Evolutionary conservation across 257 asterid species (phyloP), one percentile per base, ranked within the genome.

Genomic region (Fraxinus cuspidata): DNA sequence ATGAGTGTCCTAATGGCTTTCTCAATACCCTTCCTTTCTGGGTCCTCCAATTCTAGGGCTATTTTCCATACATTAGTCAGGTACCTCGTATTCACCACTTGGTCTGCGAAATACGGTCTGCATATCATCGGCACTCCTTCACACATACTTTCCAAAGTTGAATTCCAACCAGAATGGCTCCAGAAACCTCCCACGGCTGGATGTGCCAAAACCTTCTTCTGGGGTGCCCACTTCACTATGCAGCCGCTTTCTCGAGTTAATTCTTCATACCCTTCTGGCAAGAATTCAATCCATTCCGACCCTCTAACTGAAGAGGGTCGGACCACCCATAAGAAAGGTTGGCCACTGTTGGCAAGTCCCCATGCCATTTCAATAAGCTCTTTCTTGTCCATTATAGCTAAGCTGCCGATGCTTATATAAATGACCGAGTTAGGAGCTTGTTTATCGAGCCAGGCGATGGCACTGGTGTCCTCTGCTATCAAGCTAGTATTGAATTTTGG

Each of bases 151-250:
- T 84, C 87, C 75, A 83, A 13, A 1, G 82, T 80, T 3, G 85
- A 84, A 64, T 78, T 84, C 87, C 85, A 81, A 13, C 87, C 87
- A 16, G 83, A 84, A n/a, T 84, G 87, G 23, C 80, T 81, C 81
- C 68, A 60, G 53, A 84, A 84, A 0, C 83, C 87, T 3, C 87
- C 85, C 32, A 81, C 75, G 0, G 85, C 77, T 2, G 74, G 25
- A 63, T 84, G 87, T 25, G 77, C 74, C 21, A 84, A 69, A 38
- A 84, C 83, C 34, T 75, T 66, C 51, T 32, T 84, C 58, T 81
- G 87, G 6, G 85, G 85, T 4, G 85, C 83, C 87, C 85, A 84
- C 38, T 81, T 70, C 44, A 81, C 88, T 13, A 84, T 69, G 2
- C 2, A 9, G 1, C 85, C 88, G 70, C 81, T 74, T 51, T 70